Percentiles rank a stretch among this genome's conserved stretches.
phyloP scores from a whole-genome alignment of 2,329 filamentous ascomycete species.

The Cordyceps farinosa region DNA sequence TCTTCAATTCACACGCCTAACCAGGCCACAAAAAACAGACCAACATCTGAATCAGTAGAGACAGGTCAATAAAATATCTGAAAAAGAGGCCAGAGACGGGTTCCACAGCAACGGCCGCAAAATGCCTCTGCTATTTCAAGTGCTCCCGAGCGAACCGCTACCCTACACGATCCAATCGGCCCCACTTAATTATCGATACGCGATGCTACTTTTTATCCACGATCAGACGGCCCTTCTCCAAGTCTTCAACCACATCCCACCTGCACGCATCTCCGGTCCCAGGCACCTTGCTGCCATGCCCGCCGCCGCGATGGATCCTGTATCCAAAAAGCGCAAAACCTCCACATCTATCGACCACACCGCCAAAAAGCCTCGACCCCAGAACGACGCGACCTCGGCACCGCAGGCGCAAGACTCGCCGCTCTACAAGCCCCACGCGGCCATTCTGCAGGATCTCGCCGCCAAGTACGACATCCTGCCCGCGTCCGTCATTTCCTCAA shows the following conservation, averaged over 20 bases:
- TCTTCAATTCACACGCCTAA: no score
- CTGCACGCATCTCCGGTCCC: neutral
- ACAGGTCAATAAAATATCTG: no score
- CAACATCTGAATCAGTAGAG: no score
- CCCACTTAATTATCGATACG: neutral
- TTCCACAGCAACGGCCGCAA: neutral
- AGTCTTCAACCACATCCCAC: neutral
- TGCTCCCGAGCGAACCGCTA: neutral
- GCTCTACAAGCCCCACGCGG: slow-evolving; percentile 15
- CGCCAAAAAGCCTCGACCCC: neutral
- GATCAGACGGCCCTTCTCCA: neutral
- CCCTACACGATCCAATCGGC: neutral
- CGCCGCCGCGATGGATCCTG: neutral
- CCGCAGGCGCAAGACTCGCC: slow-evolving; percentile 7
- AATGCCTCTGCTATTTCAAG: neutral
- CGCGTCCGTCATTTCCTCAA: slow-evolving; percentile 56
- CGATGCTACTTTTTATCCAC: neutral
- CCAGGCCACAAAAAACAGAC: no score
- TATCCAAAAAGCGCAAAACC: slow-evolving; percentile 1
- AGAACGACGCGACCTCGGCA: neutral
- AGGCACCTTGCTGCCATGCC: neutral
- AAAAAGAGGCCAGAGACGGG: no score
- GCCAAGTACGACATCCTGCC: slow-evolving; percentile 48
- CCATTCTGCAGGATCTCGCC: slow-evolving; percentile 37
- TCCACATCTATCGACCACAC: neutral